phyloP scores from a whole-genome alignment of 2,329 filamentous ascomycete species.

The Pseudonectria buxi region DNA sequence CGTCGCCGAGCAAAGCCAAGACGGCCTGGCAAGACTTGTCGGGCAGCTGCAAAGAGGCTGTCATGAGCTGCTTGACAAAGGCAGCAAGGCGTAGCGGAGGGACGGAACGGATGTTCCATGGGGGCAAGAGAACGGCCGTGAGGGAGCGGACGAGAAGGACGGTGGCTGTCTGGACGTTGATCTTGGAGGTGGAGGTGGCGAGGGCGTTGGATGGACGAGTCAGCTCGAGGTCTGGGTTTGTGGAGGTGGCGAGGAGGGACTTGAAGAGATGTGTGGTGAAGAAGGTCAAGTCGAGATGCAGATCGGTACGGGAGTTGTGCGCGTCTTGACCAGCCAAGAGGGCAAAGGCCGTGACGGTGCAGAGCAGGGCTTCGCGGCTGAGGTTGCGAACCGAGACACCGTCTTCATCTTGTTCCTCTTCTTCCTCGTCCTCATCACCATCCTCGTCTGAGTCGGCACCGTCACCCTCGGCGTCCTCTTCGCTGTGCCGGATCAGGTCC shows the following conservation, averaged over 20 bases:
- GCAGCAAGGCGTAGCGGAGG: slow-evolving; percentile 82
- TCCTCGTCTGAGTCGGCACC: slow-evolving; percentile 37
- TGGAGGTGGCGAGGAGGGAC: slow-evolving; percentile 68
- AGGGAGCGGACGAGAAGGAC: slow-evolving; percentile 86
- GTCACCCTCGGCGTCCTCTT: slow-evolving; percentile 45
- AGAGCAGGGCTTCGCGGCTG: slow-evolving; percentile 82
- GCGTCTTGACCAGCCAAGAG: slow-evolving; percentile 91
- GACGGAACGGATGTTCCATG: slow-evolving; percentile 63
- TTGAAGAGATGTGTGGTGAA: slow-evolving; percentile 93
- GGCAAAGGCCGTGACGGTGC: slow-evolving; percentile 94
- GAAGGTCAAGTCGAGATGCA: slow-evolving; percentile 88
- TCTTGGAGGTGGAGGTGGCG: slow-evolving; percentile 48
- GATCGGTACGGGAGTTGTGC: slow-evolving; percentile 69
- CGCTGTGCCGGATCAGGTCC: slow-evolving; percentile 76
- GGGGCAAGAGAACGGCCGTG: slow-evolving; percentile 71
- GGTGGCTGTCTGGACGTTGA: slow-evolving; percentile 93
- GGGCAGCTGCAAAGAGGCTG: slow-evolving; percentile 73
- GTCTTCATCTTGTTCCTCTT: slow-evolving; percentile 34
- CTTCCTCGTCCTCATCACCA: slow-evolving; percentile 33
- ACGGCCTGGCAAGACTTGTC: slow-evolving; percentile 83
- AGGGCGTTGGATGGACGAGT: slow-evolving; percentile 40
- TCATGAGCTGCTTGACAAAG: slow-evolving; percentile 88
- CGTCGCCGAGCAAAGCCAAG: slow-evolving; percentile 67
- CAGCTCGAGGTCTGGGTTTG: slow-evolving; percentile 82
- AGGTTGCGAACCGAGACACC: slow-evolving; percentile 56